These are phyloP conservation scores for Mayamaea pseudoterrestris DNA, from an alignment of 108 stramenopile genomes.

Conservation along the genomic window DNA sequence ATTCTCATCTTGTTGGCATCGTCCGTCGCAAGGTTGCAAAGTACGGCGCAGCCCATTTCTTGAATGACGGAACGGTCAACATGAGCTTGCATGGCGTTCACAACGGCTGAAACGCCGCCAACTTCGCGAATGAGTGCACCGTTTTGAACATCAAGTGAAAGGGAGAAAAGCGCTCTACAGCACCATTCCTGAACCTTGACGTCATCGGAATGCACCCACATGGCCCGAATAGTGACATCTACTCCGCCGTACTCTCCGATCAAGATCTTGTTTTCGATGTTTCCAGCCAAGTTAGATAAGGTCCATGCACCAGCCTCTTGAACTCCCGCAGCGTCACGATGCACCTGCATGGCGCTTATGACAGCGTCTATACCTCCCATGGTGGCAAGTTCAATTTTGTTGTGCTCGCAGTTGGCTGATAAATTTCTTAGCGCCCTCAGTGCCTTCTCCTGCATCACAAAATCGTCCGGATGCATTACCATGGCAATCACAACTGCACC, in stretches of 20 bases:
- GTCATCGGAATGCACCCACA: conserved; percentile 52
- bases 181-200: conserved; percentile 46
- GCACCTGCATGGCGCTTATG: conserved; percentile 57
- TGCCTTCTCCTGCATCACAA: conserved; percentile 35
- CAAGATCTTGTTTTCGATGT: conserved; percentile 28
- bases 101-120: conserved; percentile 41
- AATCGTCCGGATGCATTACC: conserved; percentile 58
- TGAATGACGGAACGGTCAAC: conserved; percentile 34
- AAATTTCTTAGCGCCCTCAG: conserved; percentile 46
- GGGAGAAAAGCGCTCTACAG: conserved; percentile 38
- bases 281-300: conserved; percentile 38
- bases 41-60: conserved; percentile 59
- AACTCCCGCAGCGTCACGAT: conserved; percentile 36
- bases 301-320: conserved; percentile 57
- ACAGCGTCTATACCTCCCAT: conserved; percentile 55
- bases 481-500: conserved; percentile 50
- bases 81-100: conserved; percentile 59
- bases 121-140: conserved; percentile 20
- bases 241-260: conserved; percentile 65
- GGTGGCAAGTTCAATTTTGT: conserved; percentile 37
- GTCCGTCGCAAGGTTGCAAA: conserved; percentile 44
- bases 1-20: conserved; percentile 36
- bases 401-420: conserved; percentile 48
- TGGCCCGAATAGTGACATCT: conserved; percentile 49
- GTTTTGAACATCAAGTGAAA: conserved; percentile 26